Percentiles rank a stretch among this genome's conserved stretches.
These are phyloP conservation scores for Gaeumannomyces sp. DNA, from an alignment of 2,329 filamentous ascomycete species.

Conservation along the genomic window DNA sequence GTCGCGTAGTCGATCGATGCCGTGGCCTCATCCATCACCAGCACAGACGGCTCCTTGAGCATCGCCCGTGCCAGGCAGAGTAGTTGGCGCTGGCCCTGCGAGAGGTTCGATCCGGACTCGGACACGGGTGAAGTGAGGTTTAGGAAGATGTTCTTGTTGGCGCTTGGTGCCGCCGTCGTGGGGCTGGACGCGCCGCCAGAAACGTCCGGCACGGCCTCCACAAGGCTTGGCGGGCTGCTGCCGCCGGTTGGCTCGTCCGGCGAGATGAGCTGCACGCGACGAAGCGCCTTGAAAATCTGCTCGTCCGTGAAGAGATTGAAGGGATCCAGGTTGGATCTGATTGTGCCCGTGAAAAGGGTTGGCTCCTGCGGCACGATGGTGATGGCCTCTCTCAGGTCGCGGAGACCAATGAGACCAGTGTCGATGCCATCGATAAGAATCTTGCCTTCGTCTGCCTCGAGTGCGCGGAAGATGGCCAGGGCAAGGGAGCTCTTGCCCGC, in stretches of 20 bases:
- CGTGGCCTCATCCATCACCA: constrained; percentile 99
- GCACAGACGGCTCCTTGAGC: constrained; percentile 81
- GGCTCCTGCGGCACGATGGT: constrained; percentile 98
- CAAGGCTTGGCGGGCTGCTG: constrained; percentile 19
- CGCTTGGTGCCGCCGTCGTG: constrained; percentile 33
- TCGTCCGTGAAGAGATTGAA: constrained; percentile 86
- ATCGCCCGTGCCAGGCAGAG: constrained; percentile 89
- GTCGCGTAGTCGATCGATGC: constrained; percentile 96
- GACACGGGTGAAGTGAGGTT: constrained; percentile 78
- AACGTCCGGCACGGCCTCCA: constrained; percentile 11
- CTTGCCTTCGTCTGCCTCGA: constrained; percentile 84
- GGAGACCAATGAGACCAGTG: constrained; percentile 83
- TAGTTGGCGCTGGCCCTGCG: constrained; percentile 91
- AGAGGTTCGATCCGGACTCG: constrained; percentile 90
- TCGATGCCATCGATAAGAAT: constrained; percentile 91
- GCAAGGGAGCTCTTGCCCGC: constrained; percentile 96
- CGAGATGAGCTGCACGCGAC: constrained; percentile 81
- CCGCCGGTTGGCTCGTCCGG: constrained; percentile 39
- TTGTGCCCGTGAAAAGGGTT: constrained; percentile 87
- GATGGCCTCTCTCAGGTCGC: constrained; percentile 85
- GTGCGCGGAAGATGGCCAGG: constrained; percentile 83
- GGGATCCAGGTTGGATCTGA: constrained; percentile 87
- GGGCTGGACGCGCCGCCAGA: constrained; percentile 15
- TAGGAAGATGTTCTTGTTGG: constrained; percentile 93
- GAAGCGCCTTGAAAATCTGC: constrained; percentile 79